Evolutionary conservation across 495 filamentous ascomycete genomes (phyloP).

Genomic region (Penicillium mononematosum): DNA sequence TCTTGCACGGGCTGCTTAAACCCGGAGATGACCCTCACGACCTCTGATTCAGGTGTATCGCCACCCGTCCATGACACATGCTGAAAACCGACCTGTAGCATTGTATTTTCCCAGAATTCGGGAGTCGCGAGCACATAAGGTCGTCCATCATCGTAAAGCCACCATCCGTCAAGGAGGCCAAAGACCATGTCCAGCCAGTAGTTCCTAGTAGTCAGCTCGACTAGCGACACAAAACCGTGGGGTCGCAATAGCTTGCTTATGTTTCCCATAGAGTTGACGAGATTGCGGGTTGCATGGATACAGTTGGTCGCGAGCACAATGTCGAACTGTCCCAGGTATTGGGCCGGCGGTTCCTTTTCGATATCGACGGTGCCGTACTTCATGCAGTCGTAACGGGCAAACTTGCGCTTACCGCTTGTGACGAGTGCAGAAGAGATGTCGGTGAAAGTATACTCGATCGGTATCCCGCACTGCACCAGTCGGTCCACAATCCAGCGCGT

Average conservation of each 20-base stretch:
- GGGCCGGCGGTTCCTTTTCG: slow-evolving; percentile 31
- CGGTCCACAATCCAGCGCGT: slow-evolving; percentile 29
- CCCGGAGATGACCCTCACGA: slow-evolving; percentile 5
- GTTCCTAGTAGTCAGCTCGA: slow-evolving; percentile 43
- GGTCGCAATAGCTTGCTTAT: slow-evolving; percentile 33
- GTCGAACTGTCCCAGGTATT: slow-evolving; percentile 30
- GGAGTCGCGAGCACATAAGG: slow-evolving; percentile 31
- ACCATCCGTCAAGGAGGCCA: slow-evolving; percentile 51
- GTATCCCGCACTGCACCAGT: slow-evolving; percentile 19
- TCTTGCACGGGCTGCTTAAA: not conserved
- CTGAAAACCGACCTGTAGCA: slow-evolving; percentile 34
- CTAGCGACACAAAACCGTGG: slow-evolving; percentile 38
- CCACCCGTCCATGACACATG: slow-evolving; percentile 40
- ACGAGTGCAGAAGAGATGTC: slow-evolving; percentile 46
- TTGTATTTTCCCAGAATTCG: slow-evolving; percentile 27
- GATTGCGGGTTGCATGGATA: slow-evolving; percentile 47
- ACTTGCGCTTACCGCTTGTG: slow-evolving; percentile 29
- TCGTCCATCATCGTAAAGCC: slow-evolving; percentile 45
- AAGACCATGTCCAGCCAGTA: slow-evolving; percentile 44
- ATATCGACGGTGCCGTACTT: slow-evolving; percentile 39
- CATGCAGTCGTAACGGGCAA: slow-evolving; percentile 34
- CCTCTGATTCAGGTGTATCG: slow-evolving; percentile 1
- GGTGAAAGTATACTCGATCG: slow-evolving; percentile 48
- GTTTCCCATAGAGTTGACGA: slow-evolving; percentile 25
- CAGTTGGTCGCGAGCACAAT: slow-evolving; percentile 47